Evolutionary conservation across 139 green algal species (phyloP).

Genomic region (Micractinium sp.): DNA sequence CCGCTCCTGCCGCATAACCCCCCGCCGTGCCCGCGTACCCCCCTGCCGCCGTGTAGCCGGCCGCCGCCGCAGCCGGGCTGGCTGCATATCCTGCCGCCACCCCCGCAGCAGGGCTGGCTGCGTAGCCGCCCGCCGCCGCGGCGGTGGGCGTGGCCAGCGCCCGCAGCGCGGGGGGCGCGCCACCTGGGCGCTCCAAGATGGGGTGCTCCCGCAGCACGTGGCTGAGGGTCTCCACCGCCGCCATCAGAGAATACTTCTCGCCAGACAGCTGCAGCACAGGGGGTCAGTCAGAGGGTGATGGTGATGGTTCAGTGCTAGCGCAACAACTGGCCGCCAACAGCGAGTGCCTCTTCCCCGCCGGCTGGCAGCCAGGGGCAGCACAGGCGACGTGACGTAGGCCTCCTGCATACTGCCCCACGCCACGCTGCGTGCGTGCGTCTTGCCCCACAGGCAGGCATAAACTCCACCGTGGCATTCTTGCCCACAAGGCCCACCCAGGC

Average conservation of each 20-base stretch:
- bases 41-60: not conserved
- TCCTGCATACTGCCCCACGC: no score
- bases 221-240: not conserved
- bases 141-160: not conserved
- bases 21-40: not conserved
- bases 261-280: not conserved
- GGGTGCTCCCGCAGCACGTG: slow-evolving; percentile 20
- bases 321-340: not conserved
- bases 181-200: not conserved
- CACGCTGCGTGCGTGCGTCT: no score
- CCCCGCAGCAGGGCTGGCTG: not conserved
- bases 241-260: not conserved
- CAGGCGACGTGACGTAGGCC: no score
- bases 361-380: not conserved
- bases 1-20: not conserved
- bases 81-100: no score
- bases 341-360: not conserved
- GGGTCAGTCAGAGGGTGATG: not conserved
- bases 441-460: no score
- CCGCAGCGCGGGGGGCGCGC: not conserved
- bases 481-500: no score
- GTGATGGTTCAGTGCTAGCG: no score
- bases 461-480: no score
- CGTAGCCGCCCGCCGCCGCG: not conserved
- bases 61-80: no score